Conservation (phyloP, 148 eudicot genomes). For the Nyssa sinensis region DNA sequence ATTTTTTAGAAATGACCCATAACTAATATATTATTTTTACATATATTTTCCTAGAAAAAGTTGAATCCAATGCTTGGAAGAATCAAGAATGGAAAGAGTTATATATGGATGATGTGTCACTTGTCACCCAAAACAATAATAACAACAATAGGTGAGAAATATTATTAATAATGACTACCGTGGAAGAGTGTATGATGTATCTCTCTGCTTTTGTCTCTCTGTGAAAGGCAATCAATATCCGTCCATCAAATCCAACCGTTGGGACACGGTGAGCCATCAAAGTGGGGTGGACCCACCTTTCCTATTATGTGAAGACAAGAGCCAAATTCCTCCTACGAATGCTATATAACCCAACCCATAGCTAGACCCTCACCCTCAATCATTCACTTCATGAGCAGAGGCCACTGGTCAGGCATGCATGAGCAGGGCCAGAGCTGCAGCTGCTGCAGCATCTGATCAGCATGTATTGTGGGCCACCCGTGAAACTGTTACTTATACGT, state of each 20-base stretch:
- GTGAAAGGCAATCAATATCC: background rate
- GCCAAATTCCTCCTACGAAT: background rate
- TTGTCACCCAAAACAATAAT: background rate
- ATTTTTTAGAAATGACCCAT: too few relatives aligned
- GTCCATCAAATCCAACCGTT: background rate
- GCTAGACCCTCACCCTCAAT: background rate
- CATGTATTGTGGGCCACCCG: conserved; percentile 43
- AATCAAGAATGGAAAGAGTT: background rate
- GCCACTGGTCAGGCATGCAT: background rate
- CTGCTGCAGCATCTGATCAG: conserved; percentile 49
- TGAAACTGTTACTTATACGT: conserved; percentile 11
- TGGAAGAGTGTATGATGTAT: background rate
- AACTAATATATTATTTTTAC: too few relatives aligned
- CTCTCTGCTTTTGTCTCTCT: background rate
- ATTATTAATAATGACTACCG: background rate
- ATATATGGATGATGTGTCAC: background rate
- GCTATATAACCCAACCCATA: too few relatives aligned
- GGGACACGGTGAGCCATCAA: background rate
- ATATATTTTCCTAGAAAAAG: too few relatives aligned
- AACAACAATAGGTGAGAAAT: too few relatives aligned
- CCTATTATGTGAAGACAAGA: background rate
- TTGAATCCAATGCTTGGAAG: background rate
- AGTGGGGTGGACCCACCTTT: background rate
- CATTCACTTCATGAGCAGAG: background rate
- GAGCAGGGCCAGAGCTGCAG: conserved; percentile 18